Evolutionary conservation across 176 grass and related monocot species (phyloP).

Genomic region (Oryza brachyantha): DNA sequence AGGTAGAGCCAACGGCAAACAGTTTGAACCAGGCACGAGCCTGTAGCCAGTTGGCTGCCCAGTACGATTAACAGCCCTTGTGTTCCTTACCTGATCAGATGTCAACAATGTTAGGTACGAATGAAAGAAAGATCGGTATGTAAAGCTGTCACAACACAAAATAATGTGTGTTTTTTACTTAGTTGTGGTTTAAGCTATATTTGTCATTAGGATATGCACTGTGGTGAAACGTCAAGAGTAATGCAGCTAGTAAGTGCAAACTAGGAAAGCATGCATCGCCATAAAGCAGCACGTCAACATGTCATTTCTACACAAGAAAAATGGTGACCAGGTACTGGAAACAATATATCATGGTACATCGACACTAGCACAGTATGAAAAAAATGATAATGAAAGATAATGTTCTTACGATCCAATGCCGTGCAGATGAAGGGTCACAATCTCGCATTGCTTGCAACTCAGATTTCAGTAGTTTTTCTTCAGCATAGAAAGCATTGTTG

Average conservation of each 20-base stretch:
- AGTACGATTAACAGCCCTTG: conserved; percentile 83
- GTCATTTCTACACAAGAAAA: not conserved
- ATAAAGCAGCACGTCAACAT: not conserved
- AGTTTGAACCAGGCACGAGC: conserved; percentile 92
- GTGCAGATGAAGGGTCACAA: conserved; percentile 75
- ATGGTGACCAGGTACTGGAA: not conserved
- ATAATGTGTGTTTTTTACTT: too few species aligned
- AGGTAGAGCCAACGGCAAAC: conserved; percentile 60
- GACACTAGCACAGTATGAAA: not conserved
- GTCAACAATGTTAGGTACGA: not conserved
- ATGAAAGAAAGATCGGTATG: not conserved
- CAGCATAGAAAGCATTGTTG: conserved; percentile 94
- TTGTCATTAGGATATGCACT: not conserved
- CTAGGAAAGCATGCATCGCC: not conserved
- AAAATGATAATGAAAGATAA: not conserved
- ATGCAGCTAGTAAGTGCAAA: not conserved
- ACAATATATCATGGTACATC: not conserved
- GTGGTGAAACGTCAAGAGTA: not conserved
- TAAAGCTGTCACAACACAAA: not conserved
- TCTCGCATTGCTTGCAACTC: conserved; percentile 98
- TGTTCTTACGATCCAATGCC: conserved; percentile 95
- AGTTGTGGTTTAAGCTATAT: not conserved
- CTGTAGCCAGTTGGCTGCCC: conserved; percentile 97
- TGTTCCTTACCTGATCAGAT: conserved; percentile 76
- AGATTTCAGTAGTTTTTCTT: conserved; percentile 84